Base-by-base conservation (phyloP, 177 flowering plant genomes). In the Vitis hybrid region DNA sequence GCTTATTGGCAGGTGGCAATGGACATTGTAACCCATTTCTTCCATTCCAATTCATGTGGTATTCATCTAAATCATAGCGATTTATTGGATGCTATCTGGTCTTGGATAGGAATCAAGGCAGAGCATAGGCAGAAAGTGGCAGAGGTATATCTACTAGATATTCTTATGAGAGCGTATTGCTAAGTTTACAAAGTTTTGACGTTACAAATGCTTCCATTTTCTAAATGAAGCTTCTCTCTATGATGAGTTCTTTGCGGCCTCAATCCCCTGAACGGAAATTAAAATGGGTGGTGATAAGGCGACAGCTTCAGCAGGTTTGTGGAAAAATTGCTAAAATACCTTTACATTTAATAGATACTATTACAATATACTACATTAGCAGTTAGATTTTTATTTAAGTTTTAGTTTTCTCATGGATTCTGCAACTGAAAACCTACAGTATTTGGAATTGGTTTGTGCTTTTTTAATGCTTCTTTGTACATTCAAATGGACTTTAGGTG, bases 241-340 rank as follows among this genome's bases (percentile, higher is more conserved):
- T 87, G 79, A 82, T 90, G 91, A 85, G 84, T 66, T 86, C 91
- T 60, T 75, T 89, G 78, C 85, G 86, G 67, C 98, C 97, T 70
- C 98, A 92, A 75, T 89, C 97, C 32, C 70, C 97, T 26, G 82
- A 83, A 69, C 74, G 97, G 67, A 94, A 91, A 82, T 82, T 87
- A 67, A 89, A 80, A 68, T 94, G 98, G 98, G 90, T 52, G 50
- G 83, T 91, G 6, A 83, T 94, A 65, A 85, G 98, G 78, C 88
- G 88, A 70, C 97, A 94, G 79, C 97, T 94, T 77, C 80, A 83
- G 71, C 94, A 92, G 98, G 98, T 92, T 72, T 64, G 86, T 40
- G 40, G 34, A 67, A 34, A 51, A 49, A 40, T 40, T 55, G 17
- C 30, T n/a, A 7, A 49, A 30, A 23, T 19, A 51, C 13, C 21